Base-by-base conservation (phyloP, 441 rosid genomes). In the Jatropha podagrica region DNA sequence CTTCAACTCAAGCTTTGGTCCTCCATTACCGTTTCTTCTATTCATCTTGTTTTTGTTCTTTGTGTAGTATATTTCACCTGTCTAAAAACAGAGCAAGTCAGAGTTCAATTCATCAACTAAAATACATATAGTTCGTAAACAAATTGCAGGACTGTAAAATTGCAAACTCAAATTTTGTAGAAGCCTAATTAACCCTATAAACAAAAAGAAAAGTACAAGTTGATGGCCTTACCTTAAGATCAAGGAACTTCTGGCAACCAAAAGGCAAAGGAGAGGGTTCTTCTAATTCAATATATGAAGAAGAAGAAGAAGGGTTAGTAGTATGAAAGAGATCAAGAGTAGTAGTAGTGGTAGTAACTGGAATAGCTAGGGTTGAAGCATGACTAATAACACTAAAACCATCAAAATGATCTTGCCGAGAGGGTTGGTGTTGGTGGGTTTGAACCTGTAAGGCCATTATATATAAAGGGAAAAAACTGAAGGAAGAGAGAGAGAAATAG, bases 1-100 rank as follows among this genome's bases (percentile, higher is more conserved):
- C 86, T 92, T 94, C 84, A 94, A 77, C 76, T 96, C 98, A 8
- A 96, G 88, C 84, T 86, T 93, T 18, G 94, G 92, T 15, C 81
- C 74, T 15, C 80, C 72, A 76, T 78, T 88, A 38, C 84, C 84
- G 68, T 82, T 88, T 76, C 94, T 84, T 58, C 91, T 85, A 76
- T 96, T 95, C 99, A 93, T 95, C 51, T 82, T 84, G 55, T 15
- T 23, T 18, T 56, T 48, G 23, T 69, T 65, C 68, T 75, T 56
- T 20, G 7, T 44, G 13, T 55, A 60, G 60, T 38, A 65, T 46
- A 60, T 12, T 70, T 58, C 71, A 51, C 76, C 81, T 68, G 63
- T 23, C 75, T 2, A 40, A 65, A 52, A 38, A 17, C 2, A 64
- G 23, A 14, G 46, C 23, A 42, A 44, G 9, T 65, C 15, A 13